Evolutionary conservation across 208 protist species (phyloP), one percentile per base, ranked within the genome.

Genomic region (Leishmania martiniquensis): DNA sequence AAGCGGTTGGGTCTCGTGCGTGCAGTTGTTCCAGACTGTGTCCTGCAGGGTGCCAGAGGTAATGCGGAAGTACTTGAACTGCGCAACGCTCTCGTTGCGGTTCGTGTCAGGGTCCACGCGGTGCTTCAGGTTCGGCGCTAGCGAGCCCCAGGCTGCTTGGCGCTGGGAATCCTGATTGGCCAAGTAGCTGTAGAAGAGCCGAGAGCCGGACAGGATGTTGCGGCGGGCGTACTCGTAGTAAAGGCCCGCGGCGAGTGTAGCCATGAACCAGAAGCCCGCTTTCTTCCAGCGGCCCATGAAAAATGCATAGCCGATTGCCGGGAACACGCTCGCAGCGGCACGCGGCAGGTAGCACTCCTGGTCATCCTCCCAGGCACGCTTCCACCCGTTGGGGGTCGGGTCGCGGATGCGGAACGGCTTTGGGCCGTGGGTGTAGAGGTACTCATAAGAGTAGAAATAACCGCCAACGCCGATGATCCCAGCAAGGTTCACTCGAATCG

Each of bases 361-460:
- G 20, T 84, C 90, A 20, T 95, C 93, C 39, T 94, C 80, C 91
- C 91, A 97, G 71, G 93, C 89, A 20, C 85, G 82, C 77, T 89
- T 87, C 88, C 89, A 97, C 5, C 84, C 91, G 75, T 93, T 94
- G 0, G 85, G 91, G 0, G 80, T 84, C 15, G 93, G 91, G 60
- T 97, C 91, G 39, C 81, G 80, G 49, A 97, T 97, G 63, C 85
- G 85, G 62, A 97, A 94, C 5, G 75, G 63, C 79, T 74, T 77
- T 22, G 93, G 93, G 54, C 88, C 93, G 78, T 95, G 83, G 29
- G 93, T 97, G 83, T 97, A 97, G 59, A 97, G 87, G 75, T 90
- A 97, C 85, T 97, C 93, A 83, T 95, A 97, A n/a, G 86, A 68
- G 81, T 94, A 95, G 81, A 94, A 97, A 81, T 97, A 95, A 3